Evolutionary conservation across 1,284 basidiomycete species (phyloP).

Genomic region (Neonothopanus nambi): DNA sequence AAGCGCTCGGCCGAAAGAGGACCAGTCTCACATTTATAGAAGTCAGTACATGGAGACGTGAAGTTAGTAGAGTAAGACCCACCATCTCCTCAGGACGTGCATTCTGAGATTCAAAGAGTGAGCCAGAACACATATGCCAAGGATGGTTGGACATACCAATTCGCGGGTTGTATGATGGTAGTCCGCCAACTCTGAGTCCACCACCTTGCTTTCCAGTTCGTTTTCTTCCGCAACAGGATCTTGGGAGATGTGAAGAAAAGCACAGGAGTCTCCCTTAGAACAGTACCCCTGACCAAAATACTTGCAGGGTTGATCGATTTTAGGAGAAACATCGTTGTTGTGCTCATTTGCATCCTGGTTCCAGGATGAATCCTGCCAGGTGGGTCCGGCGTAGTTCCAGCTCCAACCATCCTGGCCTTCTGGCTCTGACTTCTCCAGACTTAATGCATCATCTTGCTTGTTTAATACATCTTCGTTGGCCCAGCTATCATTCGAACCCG

Average conservation of each 20-base stretch:
- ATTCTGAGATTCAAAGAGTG: no score
- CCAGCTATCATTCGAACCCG: no score
- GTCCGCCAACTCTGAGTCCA: neutral
- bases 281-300: slow-evolving; percentile 36
- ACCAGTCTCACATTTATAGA: neutral
- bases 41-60: no score
- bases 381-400: neutral
- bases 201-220: neutral
- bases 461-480: no score
- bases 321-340: neutral
- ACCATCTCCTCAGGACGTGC: no score
- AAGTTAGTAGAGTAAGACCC: no score
- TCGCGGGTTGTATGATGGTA: no score
- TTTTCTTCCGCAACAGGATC: neutral
- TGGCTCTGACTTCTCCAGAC: neutral
- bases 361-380: slow-evolving; percentile 16
- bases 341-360: slow-evolving; percentile 10
- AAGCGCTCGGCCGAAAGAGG: slow-evolving; percentile 24
- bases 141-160: no score
- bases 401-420: neutral
- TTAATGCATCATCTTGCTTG: no score
- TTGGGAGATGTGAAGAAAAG: slow-evolving; percentile 27
- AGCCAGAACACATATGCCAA: no score
- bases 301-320: slow-evolving; percentile 27
- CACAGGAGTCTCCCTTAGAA: slow-evolving; percentile 30